Conservation (phyloP, 352 stramenopile genomes). For the Phytopythium boreale region DNA sequence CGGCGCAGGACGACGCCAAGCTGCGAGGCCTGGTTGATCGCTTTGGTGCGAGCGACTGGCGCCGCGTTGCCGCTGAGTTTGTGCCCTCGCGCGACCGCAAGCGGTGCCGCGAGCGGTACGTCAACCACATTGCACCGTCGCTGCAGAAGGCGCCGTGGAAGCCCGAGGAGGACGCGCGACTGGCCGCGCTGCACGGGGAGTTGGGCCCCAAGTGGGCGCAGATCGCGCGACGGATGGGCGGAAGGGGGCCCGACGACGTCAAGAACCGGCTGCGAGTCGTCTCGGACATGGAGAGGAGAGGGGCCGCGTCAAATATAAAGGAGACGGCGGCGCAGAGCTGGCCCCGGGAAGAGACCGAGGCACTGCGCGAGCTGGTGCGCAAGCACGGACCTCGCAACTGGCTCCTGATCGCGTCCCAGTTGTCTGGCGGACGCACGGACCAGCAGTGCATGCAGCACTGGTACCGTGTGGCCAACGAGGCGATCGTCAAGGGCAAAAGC, state of each 20-base stretch:
- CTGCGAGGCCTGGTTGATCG: slow-evolving; percentile 37
- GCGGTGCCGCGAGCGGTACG: slow-evolving; percentile 65
- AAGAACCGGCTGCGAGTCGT: slow-evolving; percentile 51
- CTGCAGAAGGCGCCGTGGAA: slow-evolving; percentile 36
- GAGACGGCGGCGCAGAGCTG: slow-evolving; percentile 17
- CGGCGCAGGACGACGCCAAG: slow-evolving; percentile 37
- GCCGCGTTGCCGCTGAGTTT: slow-evolving; percentile 36
- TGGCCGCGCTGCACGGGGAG: slow-evolving; percentile 31
- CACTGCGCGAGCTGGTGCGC: slow-evolving; percentile 33
- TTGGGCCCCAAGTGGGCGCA: slow-evolving; percentile 30
- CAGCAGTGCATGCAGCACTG: slow-evolving; percentile 80
- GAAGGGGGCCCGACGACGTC: slow-evolving; percentile 43
- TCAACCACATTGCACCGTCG: slow-evolving; percentile 58
- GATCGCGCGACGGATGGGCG: slow-evolving; percentile 27
- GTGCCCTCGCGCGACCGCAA: slow-evolving; percentile 46
- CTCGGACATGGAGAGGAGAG: slow-evolving; percentile 1
- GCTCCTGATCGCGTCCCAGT: slow-evolving; percentile 73
- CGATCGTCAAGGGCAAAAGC: slow-evolving; percentile 55
- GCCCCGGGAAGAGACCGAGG: slow-evolving; percentile 24
- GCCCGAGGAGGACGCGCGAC: slow-evolving; percentile 35
- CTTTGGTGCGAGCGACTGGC: slow-evolving; percentile 32
- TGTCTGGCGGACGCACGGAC: slow-evolving; percentile 53
- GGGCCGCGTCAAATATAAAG: background rate
- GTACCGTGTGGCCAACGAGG: slow-evolving; percentile 48
- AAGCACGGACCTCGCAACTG: slow-evolving; percentile 56